phyloP scores from a whole-genome alignment of 2,329 filamentous ascomycete genomes.

The Pleurostoma richardsiae region DNA sequence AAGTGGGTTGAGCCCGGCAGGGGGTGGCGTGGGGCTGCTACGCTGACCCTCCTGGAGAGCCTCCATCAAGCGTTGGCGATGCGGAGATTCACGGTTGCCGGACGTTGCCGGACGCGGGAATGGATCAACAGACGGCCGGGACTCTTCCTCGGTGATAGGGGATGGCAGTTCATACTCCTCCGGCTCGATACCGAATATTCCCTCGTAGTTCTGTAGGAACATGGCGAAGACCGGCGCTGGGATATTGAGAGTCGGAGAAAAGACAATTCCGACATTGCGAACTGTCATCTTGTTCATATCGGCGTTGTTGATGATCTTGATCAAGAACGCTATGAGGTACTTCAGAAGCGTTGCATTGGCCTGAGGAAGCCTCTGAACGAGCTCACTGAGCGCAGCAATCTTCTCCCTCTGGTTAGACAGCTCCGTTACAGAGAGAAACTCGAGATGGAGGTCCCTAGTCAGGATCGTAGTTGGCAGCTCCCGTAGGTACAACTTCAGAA shows the following conservation, averaged over 20 bases:
- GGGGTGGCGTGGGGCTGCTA: constrained; percentile 47
- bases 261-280: constrained; percentile 95
- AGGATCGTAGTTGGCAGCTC: constrained; percentile 89
- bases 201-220: constrained; percentile 85
- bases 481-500: constrained; percentile 89
- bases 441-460: constrained; percentile 82
- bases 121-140: constrained; percentile 17
- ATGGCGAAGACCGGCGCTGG: constrained; percentile 90
- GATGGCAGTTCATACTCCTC: constrained; percentile 58
- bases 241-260: constrained; percentile 94
- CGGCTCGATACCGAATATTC: constrained; percentile 72
- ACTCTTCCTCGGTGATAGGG: constrained; percentile 27
- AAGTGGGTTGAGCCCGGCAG: constrained; percentile 13
- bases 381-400: constrained; percentile 66
- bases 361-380: constrained; percentile 75
- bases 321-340: constrained; percentile 82
- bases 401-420: constrained; percentile 71
- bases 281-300: constrained; percentile 97
- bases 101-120: constrained; percentile 44
- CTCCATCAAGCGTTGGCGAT: constrained; percentile 43
- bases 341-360: constrained; percentile 78
- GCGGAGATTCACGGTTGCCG: constrained; percentile 41
- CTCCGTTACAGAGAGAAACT: constrained; percentile 83
- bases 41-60: constrained; percentile 26
- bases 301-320: constrained; percentile 86